These are phyloP conservation scores for Fusarium brevicatenulatum DNA, from an alignment of 2,329 filamentous ascomycete species.

Conservation along the genomic window DNA sequence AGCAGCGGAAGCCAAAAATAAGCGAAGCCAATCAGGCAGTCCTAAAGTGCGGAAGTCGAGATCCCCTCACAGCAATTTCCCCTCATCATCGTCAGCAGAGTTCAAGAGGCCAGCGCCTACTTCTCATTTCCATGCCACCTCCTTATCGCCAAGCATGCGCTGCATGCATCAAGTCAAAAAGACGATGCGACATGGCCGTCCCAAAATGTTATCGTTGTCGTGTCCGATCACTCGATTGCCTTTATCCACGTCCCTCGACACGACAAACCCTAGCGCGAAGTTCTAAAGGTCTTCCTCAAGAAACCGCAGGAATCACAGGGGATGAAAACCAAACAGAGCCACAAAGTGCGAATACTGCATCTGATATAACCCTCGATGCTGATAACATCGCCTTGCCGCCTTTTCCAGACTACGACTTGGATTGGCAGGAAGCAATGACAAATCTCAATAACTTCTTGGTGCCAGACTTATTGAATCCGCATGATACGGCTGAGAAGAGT, in stretches of 20 bases:
- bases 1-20: neutral
- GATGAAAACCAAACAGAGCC: no score
- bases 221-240: neutral
- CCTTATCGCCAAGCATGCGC: neutral
- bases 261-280: neutral
- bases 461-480: neutral
- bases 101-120: neutral
- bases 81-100: neutral
- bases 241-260: neutral
- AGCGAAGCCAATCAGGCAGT: neutral
- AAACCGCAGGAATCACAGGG: accelerated
- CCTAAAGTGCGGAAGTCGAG: neutral
- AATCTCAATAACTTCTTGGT: neutral
- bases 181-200: neutral
- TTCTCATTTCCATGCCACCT: neutral
- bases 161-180: neutral
- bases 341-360: neutral
- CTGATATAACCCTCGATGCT: neutral
- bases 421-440: neutral
- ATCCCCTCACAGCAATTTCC: neutral
- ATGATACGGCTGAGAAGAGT: neutral
- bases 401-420: neutral
- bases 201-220: neutral
- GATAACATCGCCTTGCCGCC: neutral
- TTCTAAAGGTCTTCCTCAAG: neutral